Evolutionary conservation across 2,329 filamentous ascomycete genomes (phyloP), one percentile per base, ranked within the genome.

Genomic region (Monosporascus cannonballus): DNA sequence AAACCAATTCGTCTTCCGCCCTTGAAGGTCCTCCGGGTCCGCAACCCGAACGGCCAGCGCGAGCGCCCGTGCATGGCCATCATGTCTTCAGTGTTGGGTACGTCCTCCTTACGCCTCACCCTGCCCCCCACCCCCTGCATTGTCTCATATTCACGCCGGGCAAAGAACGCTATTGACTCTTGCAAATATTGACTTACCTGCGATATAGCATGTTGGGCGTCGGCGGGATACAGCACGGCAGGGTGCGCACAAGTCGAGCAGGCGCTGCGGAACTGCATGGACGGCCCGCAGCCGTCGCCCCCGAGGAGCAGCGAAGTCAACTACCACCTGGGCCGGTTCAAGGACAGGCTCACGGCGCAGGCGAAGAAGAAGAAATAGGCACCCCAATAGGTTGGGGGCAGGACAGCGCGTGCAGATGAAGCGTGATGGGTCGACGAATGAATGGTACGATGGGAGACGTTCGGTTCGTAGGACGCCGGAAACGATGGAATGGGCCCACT

Each of bases 241-340:
- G 82, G 81, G 38, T 86, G 83, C 67, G 75, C 76, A 24, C 74
- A 76, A 42, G 66, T 86, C 59, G 83, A 86, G 70, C 76, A 76
- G 52, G 76, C 82, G 50, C 73, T 88, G 54, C 79, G 85, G 27
- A 70, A 72, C 34, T 88, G 84, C 73, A 96, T 96, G 90, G 93
- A 97, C 75, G 81, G 81, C 52, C 85, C 86, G 57, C 83, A 65
- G 77, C 76, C 69, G 54, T 63, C 72, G 14, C 66, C 70, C 49
- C 65, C 69, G 34, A 81, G 83, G 68, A 90, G 86, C 75, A 93
- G 85, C 70, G 84, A 81, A 59, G 91, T 97, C 81, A 97, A 97
- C 74, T 92, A 92, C 77, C 92, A 96, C 69, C 76, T 97, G 44
- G 81, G 82, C 60, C 83, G 94, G 76, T 95, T 76, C 81, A 86